Base-by-base conservation (phyloP, 805 yeast species). In the Saturnispora besseyi region DNA sequence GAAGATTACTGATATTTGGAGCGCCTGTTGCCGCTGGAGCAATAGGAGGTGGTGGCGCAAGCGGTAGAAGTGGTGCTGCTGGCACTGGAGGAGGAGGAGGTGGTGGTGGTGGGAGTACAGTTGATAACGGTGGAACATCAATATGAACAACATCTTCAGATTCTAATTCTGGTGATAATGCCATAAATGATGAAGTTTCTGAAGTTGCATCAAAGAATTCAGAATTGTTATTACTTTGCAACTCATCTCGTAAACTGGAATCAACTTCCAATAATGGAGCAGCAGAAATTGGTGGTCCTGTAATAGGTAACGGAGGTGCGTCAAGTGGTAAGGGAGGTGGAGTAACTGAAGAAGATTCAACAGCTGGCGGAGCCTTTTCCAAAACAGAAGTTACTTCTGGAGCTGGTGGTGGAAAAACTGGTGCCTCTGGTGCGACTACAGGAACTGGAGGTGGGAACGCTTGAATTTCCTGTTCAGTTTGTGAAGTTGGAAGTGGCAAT, bases 1-100 rank as follows among this genome's bases (percentile, higher is more conserved):
- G 66, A 26, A 82, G 62, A 41, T 71, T 66, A 28, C 63, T 63
- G 24, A 68, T 64, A 12, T 64, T 48, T 0, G 71, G 60, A 5
- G 65, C 65, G 5, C 63, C 55, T 3, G 67, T 57, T 24, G 68
- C 58, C 9, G 70, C 55, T 5, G 42, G 40, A 36, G 15, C 26
- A 36, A 36, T 53, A 9, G 43, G 31, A 12, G 62, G 59, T 10
- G 75, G 69, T 6, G 72, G 60, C 1, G 57, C 54, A 42, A 65
- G 63, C 56, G 60, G 64, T 13, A 75, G 69, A 6, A 72, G 69
- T 6, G 73, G 63, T 11, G 59, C 61, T 1, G 57, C 53, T 44
- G 66, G 63, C 2, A 52, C 51, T 43, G 65, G 63, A 11, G 67
- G 61, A 18, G 61, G 49, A 3, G 15, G 36, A 22, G 52, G 33